Conservation (phyloP, 1,284 basidiomycete species). For the Apiotrichum veenhuisii region DNA sequence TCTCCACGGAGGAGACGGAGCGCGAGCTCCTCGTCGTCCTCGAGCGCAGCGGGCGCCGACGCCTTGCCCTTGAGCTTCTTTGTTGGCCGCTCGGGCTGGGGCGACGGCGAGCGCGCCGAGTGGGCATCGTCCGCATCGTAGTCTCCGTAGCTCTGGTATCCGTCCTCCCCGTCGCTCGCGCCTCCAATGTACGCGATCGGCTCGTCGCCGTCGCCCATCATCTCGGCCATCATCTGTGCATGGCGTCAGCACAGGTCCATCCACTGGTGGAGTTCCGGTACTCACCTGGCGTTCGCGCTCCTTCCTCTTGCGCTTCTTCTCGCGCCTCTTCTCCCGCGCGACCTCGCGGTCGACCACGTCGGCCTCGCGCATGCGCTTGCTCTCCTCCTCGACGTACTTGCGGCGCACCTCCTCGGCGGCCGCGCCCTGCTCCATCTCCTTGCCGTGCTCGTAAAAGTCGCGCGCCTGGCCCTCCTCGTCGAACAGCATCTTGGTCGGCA, state of each 20-base stretch:
- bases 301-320: constrained; percentile 80
- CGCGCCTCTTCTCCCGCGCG: constrained; percentile 79
- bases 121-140: neutral
- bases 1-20: constrained; percentile 39
- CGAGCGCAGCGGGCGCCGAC: constrained; percentile 21
- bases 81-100: constrained; percentile 6
- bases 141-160: constrained; percentile 8
- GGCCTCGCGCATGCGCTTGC: constrained; percentile 63
- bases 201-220: constrained; percentile 8
- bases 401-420: constrained; percentile 65
- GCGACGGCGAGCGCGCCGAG: constrained; percentile 16
- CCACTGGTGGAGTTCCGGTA: neutral
- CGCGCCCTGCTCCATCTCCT: constrained; percentile 62
- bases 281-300: constrained; percentile 67
- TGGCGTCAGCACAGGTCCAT: constrained; percentile 5
- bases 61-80: constrained; percentile 22
- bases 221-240: constrained; percentile 12
- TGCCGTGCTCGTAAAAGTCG: constrained; percentile 70
- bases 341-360: constrained; percentile 75
- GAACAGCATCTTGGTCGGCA: constrained; percentile 66
- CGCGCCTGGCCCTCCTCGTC: constrained; percentile 78
- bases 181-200: constrained; percentile 26
- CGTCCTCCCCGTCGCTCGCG: constrained; percentile 12
- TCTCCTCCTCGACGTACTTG: constrained; percentile 68
- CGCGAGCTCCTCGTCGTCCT: constrained; percentile 49